These are phyloP conservation scores for Phaeoacremonium minimum DNA, from an alignment of 2,329 filamentous ascomycete species.

Conservation along the genomic window DNA sequence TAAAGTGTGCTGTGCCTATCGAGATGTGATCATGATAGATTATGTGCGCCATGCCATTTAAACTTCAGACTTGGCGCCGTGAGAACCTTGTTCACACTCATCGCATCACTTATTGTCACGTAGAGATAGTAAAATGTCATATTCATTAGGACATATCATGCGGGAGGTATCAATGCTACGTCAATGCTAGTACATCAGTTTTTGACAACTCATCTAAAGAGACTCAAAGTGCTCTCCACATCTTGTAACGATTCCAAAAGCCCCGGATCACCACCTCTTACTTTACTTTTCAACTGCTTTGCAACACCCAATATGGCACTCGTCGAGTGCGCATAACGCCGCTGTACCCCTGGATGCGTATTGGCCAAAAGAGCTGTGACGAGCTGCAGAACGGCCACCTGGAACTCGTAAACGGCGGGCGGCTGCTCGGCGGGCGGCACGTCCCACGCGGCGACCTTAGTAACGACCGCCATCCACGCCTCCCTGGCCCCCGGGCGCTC, in stretches of 20 bases:
- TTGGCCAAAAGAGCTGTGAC: constrained; percentile 45
- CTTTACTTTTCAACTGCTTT: constrained; percentile 29
- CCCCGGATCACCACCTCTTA: constrained; percentile 18
- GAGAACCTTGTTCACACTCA: too few relatives aligned
- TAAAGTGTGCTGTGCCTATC: too few relatives aligned
- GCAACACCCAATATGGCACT: constrained; percentile 45
- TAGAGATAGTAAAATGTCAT: too few relatives aligned
- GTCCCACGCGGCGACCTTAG: constrained; percentile 43
- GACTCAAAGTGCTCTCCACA: constrained; percentile 20
- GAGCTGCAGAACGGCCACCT: constrained; percentile 51
- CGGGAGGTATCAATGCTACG: too few relatives aligned
- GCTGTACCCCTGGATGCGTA: constrained; percentile 39
- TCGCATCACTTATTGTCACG: too few relatives aligned
- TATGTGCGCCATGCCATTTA: too few relatives aligned
- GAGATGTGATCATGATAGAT: too few relatives aligned
- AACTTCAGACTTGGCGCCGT: too few relatives aligned
- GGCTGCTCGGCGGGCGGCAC: constrained; percentile 23
- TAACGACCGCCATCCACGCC: constrained; percentile 54
- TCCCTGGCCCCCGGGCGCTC: constrained; percentile 40
- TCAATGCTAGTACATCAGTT: too few relatives aligned
- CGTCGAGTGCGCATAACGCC: constrained; percentile 47
- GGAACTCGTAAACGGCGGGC: constrained; percentile 36
- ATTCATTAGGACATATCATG: too few relatives aligned
- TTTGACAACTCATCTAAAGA: too few relatives aligned
- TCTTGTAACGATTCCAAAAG: constrained; percentile 41